phyloP scores from a whole-genome alignment of 1,139 yeast genomes.

The Chernovozyma aurita region DNA sequence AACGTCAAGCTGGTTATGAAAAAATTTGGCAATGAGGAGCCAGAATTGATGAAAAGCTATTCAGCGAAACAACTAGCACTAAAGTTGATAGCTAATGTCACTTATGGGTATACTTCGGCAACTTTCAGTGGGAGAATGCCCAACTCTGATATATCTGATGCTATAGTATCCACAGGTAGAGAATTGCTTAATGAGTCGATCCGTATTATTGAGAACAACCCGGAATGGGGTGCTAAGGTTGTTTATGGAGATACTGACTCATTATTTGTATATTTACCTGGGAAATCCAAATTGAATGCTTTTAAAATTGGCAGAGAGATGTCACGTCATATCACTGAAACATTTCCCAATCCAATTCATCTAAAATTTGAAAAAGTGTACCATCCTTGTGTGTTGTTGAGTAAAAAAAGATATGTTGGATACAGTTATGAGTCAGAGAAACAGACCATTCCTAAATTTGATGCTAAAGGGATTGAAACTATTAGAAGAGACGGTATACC shows the following conservation, averaged over 20 bases:
- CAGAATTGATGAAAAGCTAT: constrained; percentile 50
- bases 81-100: constrained; percentile 88
- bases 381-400: constrained; percentile 74
- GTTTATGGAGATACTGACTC: constrained; percentile 98
- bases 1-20: constrained; percentile 75
- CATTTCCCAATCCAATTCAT: constrained; percentile 76
- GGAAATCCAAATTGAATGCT: constrained; percentile 72
- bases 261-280: constrained; percentile 85
- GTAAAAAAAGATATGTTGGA: constrained; percentile 91
- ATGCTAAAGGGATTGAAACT: constrained; percentile 96
- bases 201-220: constrained; percentile 54
- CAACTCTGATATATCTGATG: constrained; percentile 89
- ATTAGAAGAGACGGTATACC: constrained; percentile 92
- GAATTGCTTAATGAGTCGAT: constrained; percentile 76
- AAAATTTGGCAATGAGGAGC: constrained; percentile 37
- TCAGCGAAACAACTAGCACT: constrained; percentile 82
- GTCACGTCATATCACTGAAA: constrained; percentile 57
- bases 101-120: constrained; percentile 94
- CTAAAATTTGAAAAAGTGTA: constrained; percentile 91
- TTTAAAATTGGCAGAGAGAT: constrained; percentile 69
- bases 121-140: constrained; percentile 97
- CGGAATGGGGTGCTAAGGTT: constrained; percentile 79
- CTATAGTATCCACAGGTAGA: constrained; percentile 87
- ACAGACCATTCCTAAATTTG: constrained; percentile 64
- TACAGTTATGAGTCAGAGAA: constrained; percentile 57